Base-by-base conservation (phyloP, 2,329 filamentous ascomycete species). In the Epichloe amarillans region DNA sequence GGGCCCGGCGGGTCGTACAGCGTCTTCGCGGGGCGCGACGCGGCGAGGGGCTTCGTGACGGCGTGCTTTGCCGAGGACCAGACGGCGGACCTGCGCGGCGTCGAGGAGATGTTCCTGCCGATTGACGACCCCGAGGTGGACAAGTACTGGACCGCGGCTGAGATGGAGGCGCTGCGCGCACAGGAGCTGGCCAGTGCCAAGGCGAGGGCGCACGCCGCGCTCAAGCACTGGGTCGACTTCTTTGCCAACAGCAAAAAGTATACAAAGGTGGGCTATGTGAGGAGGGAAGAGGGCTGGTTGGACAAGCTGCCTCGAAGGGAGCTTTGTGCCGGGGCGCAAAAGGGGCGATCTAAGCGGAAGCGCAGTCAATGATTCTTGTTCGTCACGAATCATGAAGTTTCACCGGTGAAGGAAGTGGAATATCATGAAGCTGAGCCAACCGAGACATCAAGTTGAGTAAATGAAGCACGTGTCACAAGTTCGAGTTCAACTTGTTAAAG, bases 11-110 rank as follows among this genome's bases (percentile, higher is more conserved):
- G 90, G 4, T 82, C 81, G 38, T 98, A 98, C 73, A 76, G 83
- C 61, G 83, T 85, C 69, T 95, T 98, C 66, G 80, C 89, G 0
- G 93, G 91, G 54, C 76, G 77, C 55, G 93, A 98, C 68, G 90
- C 91, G 36, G 82, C 86, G 14, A 84, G 93, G 46, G 88, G 84
- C 19, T 98, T 89, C 67, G 82, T 98, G 10, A 97, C 93, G 2
- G 88, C 88, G 17, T 98, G 93, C 67, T 98, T 98, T 70, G 72
- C 79, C 39, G 84, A 88, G 56, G 93, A 98, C 72, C 73, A 83
- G 35, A 93, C 83, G 2, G 76, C 86, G 3, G 93, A 98, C 69
- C 71, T 96, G 65, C 79, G 86, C 54, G 93, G 93, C 44, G 84
- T 88, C 4, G 93, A 97, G 70, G 77, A 83, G 55, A 93, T 94